Evolutionary conservation across 2,329 filamentous ascomycete species (phyloP).

Genomic region (Colletotrichum tanaceti): DNA sequence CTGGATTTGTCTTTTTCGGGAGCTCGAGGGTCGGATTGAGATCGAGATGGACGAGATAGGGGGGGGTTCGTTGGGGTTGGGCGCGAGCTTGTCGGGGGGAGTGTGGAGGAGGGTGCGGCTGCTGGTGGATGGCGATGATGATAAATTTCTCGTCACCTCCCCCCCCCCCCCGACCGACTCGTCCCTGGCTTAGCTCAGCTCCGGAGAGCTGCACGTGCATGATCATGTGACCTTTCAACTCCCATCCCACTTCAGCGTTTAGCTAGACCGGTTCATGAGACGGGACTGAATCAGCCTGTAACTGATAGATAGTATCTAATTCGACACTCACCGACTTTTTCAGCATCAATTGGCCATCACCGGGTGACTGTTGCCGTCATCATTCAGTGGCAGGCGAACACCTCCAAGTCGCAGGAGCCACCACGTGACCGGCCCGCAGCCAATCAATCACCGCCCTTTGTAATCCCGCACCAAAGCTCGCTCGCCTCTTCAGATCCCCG

Average conservation of each 20-base stretch:
- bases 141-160: conserved; percentile 43
- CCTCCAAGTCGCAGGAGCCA: background rate
- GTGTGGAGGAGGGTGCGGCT: conserved; percentile 31
- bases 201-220: conserved; percentile 26
- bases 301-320: accelerated
- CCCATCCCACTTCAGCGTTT: background rate
- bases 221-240: conserved; percentile 30
- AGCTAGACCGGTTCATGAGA: background rate
- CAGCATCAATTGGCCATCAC: background rate
- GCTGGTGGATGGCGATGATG: conserved; percentile 39
- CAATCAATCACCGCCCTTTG: conserved; percentile 42
- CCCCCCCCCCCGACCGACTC: conserved; percentile 26
- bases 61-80: conserved; percentile 15
- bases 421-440: conserved; percentile 32
- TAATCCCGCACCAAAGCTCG: conserved; percentile 43
- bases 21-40: conserved; percentile 18
- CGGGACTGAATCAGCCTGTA: accelerated
- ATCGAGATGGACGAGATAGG: conserved; percentile 20
- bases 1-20: background rate
- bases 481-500: conserved; percentile 34
- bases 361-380: conserved; percentile 17
- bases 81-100: conserved; percentile 20
- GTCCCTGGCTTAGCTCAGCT: conserved; percentile 37
- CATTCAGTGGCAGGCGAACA: conserved; percentile 10
- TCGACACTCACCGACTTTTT: accelerated